Percentiles rank a stretch among this genome's conserved stretches.
Evolutionary conservation across 176 grass and related monocot species (phyloP).

Genomic region (Miscanthus lutarioriparius): DNA sequence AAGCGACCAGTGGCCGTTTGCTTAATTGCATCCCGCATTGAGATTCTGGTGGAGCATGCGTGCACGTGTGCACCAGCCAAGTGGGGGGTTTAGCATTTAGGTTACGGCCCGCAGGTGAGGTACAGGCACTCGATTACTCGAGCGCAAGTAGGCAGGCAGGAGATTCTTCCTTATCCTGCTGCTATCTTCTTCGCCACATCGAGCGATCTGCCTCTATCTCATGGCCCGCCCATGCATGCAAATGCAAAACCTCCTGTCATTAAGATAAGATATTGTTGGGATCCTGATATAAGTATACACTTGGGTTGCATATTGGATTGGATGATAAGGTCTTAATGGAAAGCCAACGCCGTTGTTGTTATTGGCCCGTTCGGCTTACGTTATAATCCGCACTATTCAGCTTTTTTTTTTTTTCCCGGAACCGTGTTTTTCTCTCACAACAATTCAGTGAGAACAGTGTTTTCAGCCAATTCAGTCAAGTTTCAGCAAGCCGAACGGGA

Average conservation of each 20-base stretch:
- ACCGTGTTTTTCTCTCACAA: too few relatives aligned
- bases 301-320: neutral
- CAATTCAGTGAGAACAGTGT: too few relatives aligned
- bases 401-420: too few relatives aligned
- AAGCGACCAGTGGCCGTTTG: neutral
- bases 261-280: too few relatives aligned
- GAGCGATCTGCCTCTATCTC: neutral
- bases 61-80: slow-evolving; percentile 21
- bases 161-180: slow-evolving; percentile 46
- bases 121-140: too few relatives aligned
- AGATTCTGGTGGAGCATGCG: neutral
- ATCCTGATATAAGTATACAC: neutral
- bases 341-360: neutral
- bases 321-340: slow-evolving; percentile 13
- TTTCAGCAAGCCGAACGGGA: too few relatives aligned
- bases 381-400: too few relatives aligned
- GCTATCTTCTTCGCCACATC: too few relatives aligned
- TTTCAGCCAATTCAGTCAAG: too few relatives aligned
- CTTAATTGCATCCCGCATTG: neutral
- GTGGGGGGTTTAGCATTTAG: neutral
- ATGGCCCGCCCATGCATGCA: neutral
- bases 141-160: neutral
- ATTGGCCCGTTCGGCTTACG: too few relatives aligned
- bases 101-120: neutral
- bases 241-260: neutral